Evolutionary conservation across 1,284 basidiomycete genomes (phyloP).

Genomic region (Austroboletus niveus): DNA sequence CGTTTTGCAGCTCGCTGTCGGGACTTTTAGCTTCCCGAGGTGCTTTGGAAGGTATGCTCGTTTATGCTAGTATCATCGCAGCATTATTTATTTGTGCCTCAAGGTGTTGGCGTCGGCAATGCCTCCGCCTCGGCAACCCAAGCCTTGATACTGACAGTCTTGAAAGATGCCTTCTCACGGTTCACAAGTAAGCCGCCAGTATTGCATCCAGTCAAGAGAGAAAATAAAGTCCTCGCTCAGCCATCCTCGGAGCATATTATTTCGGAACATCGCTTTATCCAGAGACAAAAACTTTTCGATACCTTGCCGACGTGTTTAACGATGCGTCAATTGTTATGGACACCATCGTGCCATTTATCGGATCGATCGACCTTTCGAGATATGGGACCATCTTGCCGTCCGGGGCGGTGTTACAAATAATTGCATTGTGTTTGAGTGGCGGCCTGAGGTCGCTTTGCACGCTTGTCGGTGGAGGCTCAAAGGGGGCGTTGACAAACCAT

Average conservation of each 20-base stretch:
- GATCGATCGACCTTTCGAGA: slow-evolving; percentile 27
- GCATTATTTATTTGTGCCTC: not conserved
- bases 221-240: slow-evolving; percentile 32
- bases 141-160: slow-evolving; percentile 58
- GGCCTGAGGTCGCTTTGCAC: slow-evolving; percentile 56
- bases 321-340: slow-evolving; percentile 59
- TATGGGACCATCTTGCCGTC: slow-evolving; percentile 22
- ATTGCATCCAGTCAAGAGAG: not conserved
- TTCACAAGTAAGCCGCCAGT: slow-evolving; percentile 50
- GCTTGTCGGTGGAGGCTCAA: slow-evolving; percentile 63
- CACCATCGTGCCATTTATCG: slow-evolving; percentile 56
- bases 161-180: slow-evolving; percentile 63
- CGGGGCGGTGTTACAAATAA: slow-evolving; percentile 41
- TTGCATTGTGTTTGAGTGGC: slow-evolving; percentile 55
- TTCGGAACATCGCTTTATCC: slow-evolving; percentile 63
- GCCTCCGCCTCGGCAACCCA: slow-evolving; percentile 63
- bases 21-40: slow-evolving; percentile 63
- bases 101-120: slow-evolving; percentile 68
- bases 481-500: slow-evolving; percentile 65
- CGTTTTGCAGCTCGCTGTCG: slow-evolving; percentile 66
- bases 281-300: slow-evolving; percentile 69
- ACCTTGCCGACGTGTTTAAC: slow-evolving; percentile 67
- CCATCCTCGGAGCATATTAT: slow-evolving; percentile 59
- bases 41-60: slow-evolving; percentile 55
- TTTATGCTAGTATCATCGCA: not conserved